These are phyloP conservation scores for Areca catechu DNA, from an alignment of 176 grass and related monocot genomes.

Conservation along the genomic window DNA sequence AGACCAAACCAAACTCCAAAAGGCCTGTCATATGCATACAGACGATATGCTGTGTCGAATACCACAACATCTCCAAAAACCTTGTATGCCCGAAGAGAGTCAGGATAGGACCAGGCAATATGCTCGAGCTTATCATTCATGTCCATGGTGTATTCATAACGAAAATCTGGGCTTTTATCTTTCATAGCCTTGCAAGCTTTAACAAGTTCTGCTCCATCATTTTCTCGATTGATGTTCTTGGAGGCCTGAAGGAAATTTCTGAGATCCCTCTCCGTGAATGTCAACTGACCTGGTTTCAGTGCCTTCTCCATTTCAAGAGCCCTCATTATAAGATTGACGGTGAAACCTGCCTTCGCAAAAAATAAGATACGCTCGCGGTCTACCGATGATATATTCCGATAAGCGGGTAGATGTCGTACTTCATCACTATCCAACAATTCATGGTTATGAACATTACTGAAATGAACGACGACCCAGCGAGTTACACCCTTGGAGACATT, in stretches of 20 bases:
- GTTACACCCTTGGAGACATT: constrained; percentile 28
- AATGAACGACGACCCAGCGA: constrained; percentile 37
- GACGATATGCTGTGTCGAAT: constrained; percentile 35
- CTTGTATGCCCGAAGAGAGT: constrained; percentile 27
- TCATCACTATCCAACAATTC: constrained; percentile 39
- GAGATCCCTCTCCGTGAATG: constrained; percentile 41
- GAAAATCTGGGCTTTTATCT: constrained; percentile 24
- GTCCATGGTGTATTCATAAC: constrained; percentile 31
- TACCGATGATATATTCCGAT: constrained; percentile 37
- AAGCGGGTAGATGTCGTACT: constrained; percentile 32
- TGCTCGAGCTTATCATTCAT: constrained; percentile 33
- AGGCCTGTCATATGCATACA: constrained; percentile 38
- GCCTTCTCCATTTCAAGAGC: constrained; percentile 38
- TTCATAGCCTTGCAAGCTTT: constrained; percentile 38
- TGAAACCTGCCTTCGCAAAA: constrained; percentile 36
- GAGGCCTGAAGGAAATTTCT: constrained; percentile 46
- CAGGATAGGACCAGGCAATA: constrained; percentile 29
- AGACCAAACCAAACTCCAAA: constrained; percentile 41
- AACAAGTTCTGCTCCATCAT: constrained; percentile 38
- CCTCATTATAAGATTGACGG: constrained; percentile 38
- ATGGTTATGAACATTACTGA: constrained; percentile 49
- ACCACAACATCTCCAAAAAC: constrained; percentile 46
- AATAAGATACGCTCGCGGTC: constrained; percentile 35
- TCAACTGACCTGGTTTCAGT: constrained; percentile 27
- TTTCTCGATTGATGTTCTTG: constrained; percentile 31